A percentile compares a stretch with the other conserved stretches of the same genome.
These are phyloP conservation scores for Amanita rimosa DNA, from an alignment of 768 basidiomycete species.

Conservation along the genomic window DNA sequence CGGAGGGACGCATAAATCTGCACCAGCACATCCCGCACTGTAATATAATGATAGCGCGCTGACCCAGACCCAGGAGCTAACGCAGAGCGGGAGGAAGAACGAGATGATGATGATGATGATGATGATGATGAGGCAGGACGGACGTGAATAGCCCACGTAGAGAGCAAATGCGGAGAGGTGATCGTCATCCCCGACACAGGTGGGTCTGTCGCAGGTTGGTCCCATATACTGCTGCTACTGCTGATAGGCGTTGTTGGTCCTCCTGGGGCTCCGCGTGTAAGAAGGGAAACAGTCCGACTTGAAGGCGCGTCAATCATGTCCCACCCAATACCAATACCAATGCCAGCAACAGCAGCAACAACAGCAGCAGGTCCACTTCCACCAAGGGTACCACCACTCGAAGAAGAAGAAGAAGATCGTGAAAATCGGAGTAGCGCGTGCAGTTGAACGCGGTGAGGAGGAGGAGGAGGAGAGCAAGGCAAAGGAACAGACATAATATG, in stretches of 20 bases:
- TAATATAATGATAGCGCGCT: too few relatives aligned
- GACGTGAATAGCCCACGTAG: conserved; percentile 10
- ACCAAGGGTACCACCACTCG: not conserved
- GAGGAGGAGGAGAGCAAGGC: not conserved
- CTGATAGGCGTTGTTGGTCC: too few relatives aligned
- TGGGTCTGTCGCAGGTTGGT: conserved; percentile 24
- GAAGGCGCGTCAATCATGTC: not conserved
- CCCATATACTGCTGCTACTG: conserved; percentile 6
- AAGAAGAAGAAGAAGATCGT: too few relatives aligned
- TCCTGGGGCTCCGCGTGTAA: not conserved
- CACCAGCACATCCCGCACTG: conserved; percentile 33
- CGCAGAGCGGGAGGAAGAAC: not conserved
- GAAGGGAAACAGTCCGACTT: not conserved
- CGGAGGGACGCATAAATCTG: conserved; percentile 34
- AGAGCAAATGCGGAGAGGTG: conserved; percentile 17
- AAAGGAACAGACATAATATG: too few relatives aligned
- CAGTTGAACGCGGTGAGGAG: not conserved
- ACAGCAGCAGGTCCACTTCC: too few relatives aligned
- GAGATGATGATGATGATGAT: too few relatives aligned
- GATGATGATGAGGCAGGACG: not conserved
- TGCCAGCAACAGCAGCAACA: not conserved
- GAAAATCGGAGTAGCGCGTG: not conserved
- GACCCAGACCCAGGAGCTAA: too few relatives aligned
- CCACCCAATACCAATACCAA: not conserved
- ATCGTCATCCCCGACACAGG: conserved; percentile 21